Percentiles rank a stretch among this genome's conserved stretches.
phyloP scores from a whole-genome alignment of 2,329 filamentous ascomycete species.

The Periconia sp. region DNA sequence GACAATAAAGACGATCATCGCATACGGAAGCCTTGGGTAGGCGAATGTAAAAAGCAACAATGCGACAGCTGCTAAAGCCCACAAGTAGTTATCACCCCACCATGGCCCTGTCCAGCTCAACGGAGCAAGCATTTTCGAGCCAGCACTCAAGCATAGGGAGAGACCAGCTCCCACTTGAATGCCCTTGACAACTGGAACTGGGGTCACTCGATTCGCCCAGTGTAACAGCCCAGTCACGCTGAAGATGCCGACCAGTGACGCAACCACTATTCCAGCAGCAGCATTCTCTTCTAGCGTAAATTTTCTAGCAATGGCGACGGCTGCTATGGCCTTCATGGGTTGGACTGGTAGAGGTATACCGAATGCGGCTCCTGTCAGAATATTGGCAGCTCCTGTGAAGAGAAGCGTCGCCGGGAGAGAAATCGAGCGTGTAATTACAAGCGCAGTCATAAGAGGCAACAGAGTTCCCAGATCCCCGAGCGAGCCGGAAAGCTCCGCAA shows the following conservation, averaged over 20 bases:
- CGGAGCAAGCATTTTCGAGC: slow-evolving; percentile 67
- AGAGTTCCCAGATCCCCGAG: slow-evolving; percentile 89
- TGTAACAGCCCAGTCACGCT: slow-evolving; percentile 79
- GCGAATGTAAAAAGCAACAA: slow-evolving; percentile 71
- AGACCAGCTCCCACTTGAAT: slow-evolving; percentile 94
- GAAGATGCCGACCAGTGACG: slow-evolving; percentile 74
- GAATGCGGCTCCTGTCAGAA: slow-evolving; percentile 80
- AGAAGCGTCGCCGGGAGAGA: slow-evolving; percentile 83
- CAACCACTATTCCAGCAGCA: slow-evolving; percentile 84
- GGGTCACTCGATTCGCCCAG: slow-evolving; percentile 75
- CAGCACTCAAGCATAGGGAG: slow-evolving; percentile 79
- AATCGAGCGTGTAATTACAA: slow-evolving; percentile 79
- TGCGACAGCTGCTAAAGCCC: slow-evolving; percentile 76
- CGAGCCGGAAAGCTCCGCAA: slow-evolving; percentile 85
- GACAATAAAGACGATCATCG: slow-evolving; percentile 72
- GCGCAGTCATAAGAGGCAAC: slow-evolving; percentile 85
- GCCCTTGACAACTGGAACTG: slow-evolving; percentile 87
- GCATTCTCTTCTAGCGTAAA: slow-evolving; percentile 74
- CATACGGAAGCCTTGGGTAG: slow-evolving; percentile 75
- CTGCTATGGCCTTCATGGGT: slow-evolving; percentile 89
- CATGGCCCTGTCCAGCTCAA: slow-evolving; percentile 71
- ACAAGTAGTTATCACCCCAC: slow-evolving; percentile 78
- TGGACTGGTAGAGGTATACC: slow-evolving; percentile 91
- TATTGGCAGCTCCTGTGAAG: slow-evolving; percentile 86
- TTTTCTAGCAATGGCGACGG: slow-evolving; percentile 77